Evolutionary conservation across 768 basidiomycete genomes (phyloP).

Genomic region (Flagelloscypha sp.): DNA sequence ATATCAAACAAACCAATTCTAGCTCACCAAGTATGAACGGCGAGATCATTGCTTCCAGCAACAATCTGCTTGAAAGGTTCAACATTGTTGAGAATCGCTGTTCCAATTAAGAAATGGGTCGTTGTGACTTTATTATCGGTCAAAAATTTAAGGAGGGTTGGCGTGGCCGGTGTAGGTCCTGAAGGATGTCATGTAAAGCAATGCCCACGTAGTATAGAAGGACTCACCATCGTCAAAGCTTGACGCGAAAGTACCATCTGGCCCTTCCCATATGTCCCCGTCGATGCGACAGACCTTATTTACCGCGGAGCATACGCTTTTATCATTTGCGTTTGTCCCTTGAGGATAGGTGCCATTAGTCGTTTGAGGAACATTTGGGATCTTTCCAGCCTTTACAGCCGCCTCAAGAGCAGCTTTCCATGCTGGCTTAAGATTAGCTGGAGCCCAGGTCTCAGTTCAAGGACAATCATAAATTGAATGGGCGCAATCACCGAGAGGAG

Average conservation of each 20-base stretch:
- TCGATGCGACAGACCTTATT: conserved; percentile 55
- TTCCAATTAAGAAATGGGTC: conserved; percentile 88
- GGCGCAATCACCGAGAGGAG: too few relatives aligned
- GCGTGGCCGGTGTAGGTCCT: too few relatives aligned
- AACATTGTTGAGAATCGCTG: conserved; percentile 57
- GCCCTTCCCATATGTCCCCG: conserved; percentile 72
- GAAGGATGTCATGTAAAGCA: too few relatives aligned
- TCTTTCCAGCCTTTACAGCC: conserved; percentile 60
- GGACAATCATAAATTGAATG: too few relatives aligned
- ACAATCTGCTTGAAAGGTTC: conserved; percentile 48
- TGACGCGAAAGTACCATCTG: conserved; percentile 54
- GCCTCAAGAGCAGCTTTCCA: conserved; percentile 69
- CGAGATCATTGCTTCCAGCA: conserved; percentile 36
- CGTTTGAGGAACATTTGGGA: conserved; percentile 59
- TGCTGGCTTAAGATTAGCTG: too few relatives aligned
- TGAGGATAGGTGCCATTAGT: conserved; percentile 39
- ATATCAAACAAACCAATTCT: too few relatives aligned
- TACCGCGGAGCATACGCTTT: conserved; percentile 67
- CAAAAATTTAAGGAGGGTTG: conserved; percentile 57
- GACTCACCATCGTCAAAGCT: conserved; percentile 87
- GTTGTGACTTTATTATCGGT: conserved; percentile 49
- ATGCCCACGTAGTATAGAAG: too few relatives aligned
- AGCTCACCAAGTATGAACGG: conserved; percentile 59
- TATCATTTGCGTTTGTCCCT: conserved; percentile 35
- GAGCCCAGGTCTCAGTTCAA: too few relatives aligned